Evolutionary conservation across 2,329 filamentous ascomycete genomes (phyloP).

Genomic region (Harringtonia lauricola): DNA sequence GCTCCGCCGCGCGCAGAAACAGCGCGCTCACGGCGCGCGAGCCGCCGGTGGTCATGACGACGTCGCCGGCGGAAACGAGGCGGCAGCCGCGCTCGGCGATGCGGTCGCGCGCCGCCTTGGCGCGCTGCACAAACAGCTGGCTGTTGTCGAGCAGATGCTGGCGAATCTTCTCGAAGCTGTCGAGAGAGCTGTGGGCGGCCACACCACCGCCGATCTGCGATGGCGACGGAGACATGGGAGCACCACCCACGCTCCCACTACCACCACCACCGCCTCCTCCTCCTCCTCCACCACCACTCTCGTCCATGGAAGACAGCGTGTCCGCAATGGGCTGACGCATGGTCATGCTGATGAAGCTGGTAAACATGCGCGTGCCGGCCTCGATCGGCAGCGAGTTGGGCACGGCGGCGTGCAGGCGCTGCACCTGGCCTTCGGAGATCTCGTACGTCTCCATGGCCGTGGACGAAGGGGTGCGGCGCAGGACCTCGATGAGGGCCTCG

Average conservation of each 20-base stretch:
- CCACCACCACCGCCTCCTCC: too few species aligned
- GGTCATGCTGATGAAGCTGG: slow-evolving; percentile 78
- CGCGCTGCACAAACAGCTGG: slow-evolving; percentile 73
- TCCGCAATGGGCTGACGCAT: slow-evolving; percentile 38
- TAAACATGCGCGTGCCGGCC: slow-evolving; percentile 91
- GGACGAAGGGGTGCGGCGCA: slow-evolving; percentile 66
- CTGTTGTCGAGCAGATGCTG: slow-evolving; percentile 79
- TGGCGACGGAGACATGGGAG: slow-evolving; percentile 8
- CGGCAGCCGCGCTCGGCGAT: slow-evolving; percentile 72
- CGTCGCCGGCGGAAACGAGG: slow-evolving; percentile 67
- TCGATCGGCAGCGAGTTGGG: slow-evolving; percentile 85
- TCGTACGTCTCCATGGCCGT: slow-evolving; percentile 94
- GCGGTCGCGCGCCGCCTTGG: slow-evolving; percentile 72
- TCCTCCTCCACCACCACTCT: too few species aligned
- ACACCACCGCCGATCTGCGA: too few species aligned
- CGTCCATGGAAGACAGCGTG: neutral
- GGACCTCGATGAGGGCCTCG: slow-evolving; percentile 63
- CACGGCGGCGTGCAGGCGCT: slow-evolving; percentile 65
- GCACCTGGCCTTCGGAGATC: slow-evolving; percentile 66
- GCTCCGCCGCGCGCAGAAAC: slow-evolving; percentile 61
- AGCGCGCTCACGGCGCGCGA: slow-evolving; percentile 74
- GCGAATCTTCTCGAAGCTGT: slow-evolving; percentile 71
- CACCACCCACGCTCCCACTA: too few species aligned
- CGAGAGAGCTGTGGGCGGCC: slow-evolving; percentile 15
- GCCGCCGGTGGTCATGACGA: slow-evolving; percentile 84